phyloP scores from a whole-genome alignment of 176 grass and related monocot genomes.

The Zizania latifolia region DNA sequence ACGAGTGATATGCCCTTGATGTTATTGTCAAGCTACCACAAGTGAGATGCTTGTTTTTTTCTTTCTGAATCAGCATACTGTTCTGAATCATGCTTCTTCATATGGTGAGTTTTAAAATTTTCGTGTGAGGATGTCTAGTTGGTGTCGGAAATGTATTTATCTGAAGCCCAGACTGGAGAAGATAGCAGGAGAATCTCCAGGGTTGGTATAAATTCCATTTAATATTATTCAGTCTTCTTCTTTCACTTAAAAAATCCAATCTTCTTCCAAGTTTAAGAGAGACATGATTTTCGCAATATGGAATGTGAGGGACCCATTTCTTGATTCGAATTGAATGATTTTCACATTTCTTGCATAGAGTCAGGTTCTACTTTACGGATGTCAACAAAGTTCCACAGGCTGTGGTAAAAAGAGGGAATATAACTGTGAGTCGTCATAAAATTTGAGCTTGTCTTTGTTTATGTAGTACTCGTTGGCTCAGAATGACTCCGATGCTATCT shows the following conservation, averaged over 20 bases:
- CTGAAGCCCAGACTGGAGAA: constrained; percentile 92
- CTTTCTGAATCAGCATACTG: not conserved
- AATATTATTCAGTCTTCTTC: too few relatives aligned
- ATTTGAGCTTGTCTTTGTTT: not conserved
- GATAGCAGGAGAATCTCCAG: constrained; percentile 71
- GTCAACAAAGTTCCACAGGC: constrained; percentile 87
- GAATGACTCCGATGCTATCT: not conserved
- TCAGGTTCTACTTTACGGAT: constrained; percentile 80
- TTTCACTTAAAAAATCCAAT: too few relatives aligned
- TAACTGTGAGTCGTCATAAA: constrained; percentile 58
- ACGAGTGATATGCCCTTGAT: too few relatives aligned
- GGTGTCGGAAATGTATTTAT: constrained; percentile 98
- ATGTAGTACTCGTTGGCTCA: not conserved
- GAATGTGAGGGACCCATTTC: not conserved
- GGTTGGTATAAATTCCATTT: constrained; percentile 31
- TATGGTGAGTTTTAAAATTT: not conserved
- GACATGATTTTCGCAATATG: not conserved
- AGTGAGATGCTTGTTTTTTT: not conserved
- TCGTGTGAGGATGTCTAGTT: constrained; percentile 69
- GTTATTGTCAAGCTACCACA: too few relatives aligned
- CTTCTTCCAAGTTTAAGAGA: not conserved
- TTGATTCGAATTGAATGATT: constrained; percentile 1
- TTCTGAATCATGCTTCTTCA: not conserved
- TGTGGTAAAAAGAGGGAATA: constrained; percentile 80
- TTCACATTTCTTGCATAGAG: constrained; percentile 22